Percentiles rank a stretch among this genome's conserved stretches.
phyloP scores from a whole-genome alignment of 2,329 filamentous ascomycete genomes.

The Emmonsiellopsis sp. region DNA sequence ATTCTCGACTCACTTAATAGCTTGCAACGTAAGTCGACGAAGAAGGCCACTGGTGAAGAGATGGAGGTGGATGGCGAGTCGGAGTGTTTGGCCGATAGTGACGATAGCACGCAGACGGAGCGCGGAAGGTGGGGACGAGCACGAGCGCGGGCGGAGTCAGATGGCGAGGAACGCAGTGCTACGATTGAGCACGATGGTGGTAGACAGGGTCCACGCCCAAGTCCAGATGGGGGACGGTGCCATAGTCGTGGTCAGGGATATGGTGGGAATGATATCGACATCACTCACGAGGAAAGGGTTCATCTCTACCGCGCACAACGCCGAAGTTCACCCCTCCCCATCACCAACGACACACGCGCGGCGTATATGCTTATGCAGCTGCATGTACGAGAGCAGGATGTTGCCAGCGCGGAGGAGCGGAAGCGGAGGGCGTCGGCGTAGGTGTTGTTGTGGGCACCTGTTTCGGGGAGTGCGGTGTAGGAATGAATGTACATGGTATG shows the following conservation, averaged over 20 bases:
- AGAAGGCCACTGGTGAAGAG: slow-evolving; percentile 3
- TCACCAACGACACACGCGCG: slow-evolving; percentile 24
- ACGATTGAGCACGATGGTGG: slow-evolving; percentile 5
- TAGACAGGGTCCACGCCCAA: slow-evolving; percentile 10
- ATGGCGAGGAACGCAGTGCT: slow-evolving; percentile 9
- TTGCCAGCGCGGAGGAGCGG: slow-evolving; percentile 14
- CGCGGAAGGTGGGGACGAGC: slow-evolving; percentile 6
- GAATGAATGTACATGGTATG: too few species aligned
- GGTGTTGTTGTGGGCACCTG: neutral
- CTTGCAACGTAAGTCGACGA: slow-evolving; percentile 8
- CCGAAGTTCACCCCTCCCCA: slow-evolving; percentile 17
- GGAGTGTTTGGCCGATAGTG: neutral
- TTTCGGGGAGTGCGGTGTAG: neutral
- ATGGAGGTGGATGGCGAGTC: slow-evolving; percentile 7
- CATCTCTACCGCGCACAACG: neutral
- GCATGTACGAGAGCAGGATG: slow-evolving; percentile 22
- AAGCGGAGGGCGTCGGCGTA: slow-evolving; percentile 13
- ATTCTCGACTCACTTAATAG: slow-evolving; percentile 17
- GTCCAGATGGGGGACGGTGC: neutral
- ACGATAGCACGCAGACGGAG: neutral
- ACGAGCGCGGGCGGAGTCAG: slow-evolving; percentile 2
- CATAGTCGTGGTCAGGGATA: neutral
- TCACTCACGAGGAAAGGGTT: slow-evolving; percentile 6
- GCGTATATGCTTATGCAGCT: slow-evolving; percentile 29
- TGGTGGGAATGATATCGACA: neutral